Conservation (phyloP, 2,329 filamentous ascomycete species). For the Knoxdaviesia capensis region DNA sequence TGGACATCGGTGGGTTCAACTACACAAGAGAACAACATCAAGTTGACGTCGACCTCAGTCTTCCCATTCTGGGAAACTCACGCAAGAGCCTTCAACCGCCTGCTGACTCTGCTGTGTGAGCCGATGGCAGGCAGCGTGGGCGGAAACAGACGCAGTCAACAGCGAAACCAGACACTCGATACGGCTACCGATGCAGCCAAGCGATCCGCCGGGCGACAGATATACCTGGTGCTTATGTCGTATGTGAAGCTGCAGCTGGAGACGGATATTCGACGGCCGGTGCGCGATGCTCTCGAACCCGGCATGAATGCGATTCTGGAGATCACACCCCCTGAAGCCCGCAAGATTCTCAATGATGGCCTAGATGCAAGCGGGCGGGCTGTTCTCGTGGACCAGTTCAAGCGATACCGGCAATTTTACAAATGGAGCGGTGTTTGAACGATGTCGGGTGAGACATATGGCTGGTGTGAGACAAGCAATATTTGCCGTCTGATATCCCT, state of each 20-base stretch:
- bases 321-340: conserved; percentile 31
- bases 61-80: conserved; percentile 16
- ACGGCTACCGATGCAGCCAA: conserved; percentile 41
- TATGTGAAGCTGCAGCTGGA: conserved; percentile 44
- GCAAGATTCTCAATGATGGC: conserved; percentile 36
- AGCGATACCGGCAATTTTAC: conserved; percentile 39
- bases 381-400: conserved; percentile 36
- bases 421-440: conserved; percentile 39
- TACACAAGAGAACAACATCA: too few relatives aligned
- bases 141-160: conserved; percentile 1
- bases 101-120: conserved; percentile 39
- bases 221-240: conserved; percentile 37
- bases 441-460: not conserved
- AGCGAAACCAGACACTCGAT: conserved; percentile 21
- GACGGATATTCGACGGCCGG: conserved; percentile 23
- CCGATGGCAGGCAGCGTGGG: conserved; percentile 32
- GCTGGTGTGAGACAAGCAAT: too few relatives aligned
- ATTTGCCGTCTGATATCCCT: too few relatives aligned
- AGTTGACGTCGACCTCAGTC: conserved; percentile 5
- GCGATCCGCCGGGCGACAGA: conserved; percentile 38
- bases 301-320: conserved; percentile 38
- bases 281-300: conserved; percentile 34
- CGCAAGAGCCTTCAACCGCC: conserved; percentile 30
- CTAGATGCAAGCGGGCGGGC: conserved; percentile 39
- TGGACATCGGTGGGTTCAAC: conserved; percentile 5